Base-by-base conservation (phyloP, 495 filamentous ascomycete genomes). In the Xylaria curta region DNA sequence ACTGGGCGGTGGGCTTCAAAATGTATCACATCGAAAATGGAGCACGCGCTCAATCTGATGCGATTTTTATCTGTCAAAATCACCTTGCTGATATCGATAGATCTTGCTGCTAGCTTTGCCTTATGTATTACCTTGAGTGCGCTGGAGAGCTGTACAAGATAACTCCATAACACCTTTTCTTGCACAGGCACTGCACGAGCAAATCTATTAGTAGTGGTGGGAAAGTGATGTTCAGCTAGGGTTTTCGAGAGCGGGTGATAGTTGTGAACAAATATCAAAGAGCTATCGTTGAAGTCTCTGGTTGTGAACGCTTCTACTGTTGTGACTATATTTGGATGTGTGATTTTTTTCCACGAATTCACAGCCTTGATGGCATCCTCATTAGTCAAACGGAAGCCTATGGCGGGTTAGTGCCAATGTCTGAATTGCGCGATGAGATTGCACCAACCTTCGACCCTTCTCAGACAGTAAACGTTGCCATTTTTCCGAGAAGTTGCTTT, bases 251-350 rank as follows among this genome's bases (percentile, higher is more conserved):
- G 83, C 0, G 96, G 97, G 76, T 97, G 93, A 77, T 95, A 99
- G 79, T 97, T 93, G 69, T 93, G 97, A 44, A 97, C 94, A 78
- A 98, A 93, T 70, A 99, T 91, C 66, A 99, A 86, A 19, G 97
- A 98, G 80, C 92, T 97, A 76, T 98, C 97, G 71, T 94, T 93
- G 82, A 98, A 99, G 59, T 90, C 91, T 49, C 93, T 85, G 53
- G 93, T 97, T 8, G 96, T 98, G 79, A 98, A 98, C 3, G 93
- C 93, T 82, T 97, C 93, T 76, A 97, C 91, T 13, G 97, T 87
- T 2, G 90, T 92, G 21, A 98, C 95, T 33, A 98, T 89, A 73
- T 90, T 93, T 62, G 90, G 91, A 77, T 90, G 95, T 76, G 86
- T 87, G 21, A 99, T 88, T 60, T 92, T 91, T 75, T 94, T 96